Percentiles rank a stretch among this genome's conserved stretches.
phyloP scores from a whole-genome alignment of 2,329 filamentous ascomycete genomes.

The Sclerotinia trifoliorum region DNA sequence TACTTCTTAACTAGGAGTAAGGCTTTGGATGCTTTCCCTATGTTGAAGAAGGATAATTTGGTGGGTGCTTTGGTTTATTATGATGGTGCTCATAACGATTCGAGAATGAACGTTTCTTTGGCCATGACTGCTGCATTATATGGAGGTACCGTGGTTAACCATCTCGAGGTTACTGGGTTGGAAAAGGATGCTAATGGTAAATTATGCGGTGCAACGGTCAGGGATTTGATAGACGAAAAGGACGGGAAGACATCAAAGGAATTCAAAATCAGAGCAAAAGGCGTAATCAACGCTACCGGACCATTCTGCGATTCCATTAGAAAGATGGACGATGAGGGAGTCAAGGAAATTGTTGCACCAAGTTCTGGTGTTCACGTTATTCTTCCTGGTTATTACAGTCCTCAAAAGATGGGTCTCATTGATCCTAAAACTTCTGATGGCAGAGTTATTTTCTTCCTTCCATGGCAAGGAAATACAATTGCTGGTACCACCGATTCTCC shows the following conservation, averaged over 20 bases:
- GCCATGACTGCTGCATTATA: constrained; percentile 89
- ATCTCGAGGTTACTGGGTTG: constrained; percentile 75
- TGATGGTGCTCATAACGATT: constrained; percentile 89
- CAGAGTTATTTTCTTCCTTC: constrained; percentile 88
- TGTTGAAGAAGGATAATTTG: constrained; percentile 77
- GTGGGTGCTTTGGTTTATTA: constrained; percentile 87
- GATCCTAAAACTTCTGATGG: constrained; percentile 85
- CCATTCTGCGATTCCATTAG: constrained; percentile 84
- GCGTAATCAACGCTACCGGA: constrained; percentile 84
- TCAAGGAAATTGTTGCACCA: constrained; percentile 78
- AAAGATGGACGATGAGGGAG: constrained; percentile 73
- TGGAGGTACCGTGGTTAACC: constrained; percentile 78
- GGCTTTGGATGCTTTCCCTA: constrained; percentile 82
- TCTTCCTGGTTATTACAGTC: constrained; percentile 82
- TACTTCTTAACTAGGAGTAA: constrained; percentile 87
- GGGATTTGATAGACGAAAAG: constrained; percentile 65
- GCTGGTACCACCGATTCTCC: constrained; percentile 84
- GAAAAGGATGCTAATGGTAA: constrained; percentile 71
- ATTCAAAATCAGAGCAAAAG: constrained; percentile 73
- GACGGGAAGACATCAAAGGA: constrained; percentile 61
- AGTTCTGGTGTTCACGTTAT: constrained; percentile 85
- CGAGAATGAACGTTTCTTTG: constrained; percentile 85
- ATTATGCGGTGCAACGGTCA: constrained; percentile 71
- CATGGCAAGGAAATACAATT: constrained; percentile 91
- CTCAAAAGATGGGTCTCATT: constrained; percentile 81